Conservation (phyloP, 2,329 filamentous ascomycete genomes). For the Fusarium tricinctum region DNA sequence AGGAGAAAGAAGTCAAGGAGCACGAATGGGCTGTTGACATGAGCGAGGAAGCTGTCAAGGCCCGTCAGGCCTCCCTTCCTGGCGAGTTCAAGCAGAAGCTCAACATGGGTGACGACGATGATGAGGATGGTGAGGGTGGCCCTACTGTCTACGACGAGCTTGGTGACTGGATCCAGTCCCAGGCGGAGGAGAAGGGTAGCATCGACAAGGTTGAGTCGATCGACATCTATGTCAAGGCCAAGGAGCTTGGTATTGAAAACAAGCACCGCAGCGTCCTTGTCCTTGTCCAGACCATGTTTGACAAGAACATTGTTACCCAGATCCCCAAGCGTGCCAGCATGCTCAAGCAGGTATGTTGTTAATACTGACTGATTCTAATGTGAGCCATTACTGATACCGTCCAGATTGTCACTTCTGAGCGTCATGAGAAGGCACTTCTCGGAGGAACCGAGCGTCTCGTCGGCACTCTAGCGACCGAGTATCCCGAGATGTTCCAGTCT, state of each 20-base stretch:
- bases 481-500: conserved; percentile 80
- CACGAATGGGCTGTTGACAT: conserved; percentile 97
- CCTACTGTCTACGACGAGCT: conserved; percentile 89
- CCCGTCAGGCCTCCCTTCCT: conserved; percentile 93
- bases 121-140: conserved; percentile 83
- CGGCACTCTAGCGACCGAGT: conserved; percentile 76
- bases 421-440: conserved; percentile 94
- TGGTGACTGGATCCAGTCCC: conserved; percentile 88
- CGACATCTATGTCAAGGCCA: conserved; percentile 95
- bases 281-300: conserved; percentile 92
- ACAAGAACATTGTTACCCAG: conserved; percentile 89
- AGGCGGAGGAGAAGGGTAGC: conserved; percentile 78
- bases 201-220: conserved; percentile 87
- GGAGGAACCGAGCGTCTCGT: conserved; percentile 96
- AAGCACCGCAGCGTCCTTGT: conserved; percentile 96
- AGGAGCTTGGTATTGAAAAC: conserved; percentile 91
- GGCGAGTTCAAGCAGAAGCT: conserved; percentile 94
- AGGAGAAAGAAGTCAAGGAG: conserved; percentile 78
- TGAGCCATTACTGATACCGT: conserved; percentile 49
- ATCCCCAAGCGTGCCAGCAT: conserved; percentile 86
- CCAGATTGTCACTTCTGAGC: conserved; percentile 87
- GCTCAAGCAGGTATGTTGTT: conserved; percentile 81
- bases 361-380: not conserved
- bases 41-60: conserved; percentile 94
- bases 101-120: conserved; percentile 83